Evolutionary conservation across 176 grass and related monocot genomes (phyloP).

Genomic region (Eragrostis curvula): DNA sequence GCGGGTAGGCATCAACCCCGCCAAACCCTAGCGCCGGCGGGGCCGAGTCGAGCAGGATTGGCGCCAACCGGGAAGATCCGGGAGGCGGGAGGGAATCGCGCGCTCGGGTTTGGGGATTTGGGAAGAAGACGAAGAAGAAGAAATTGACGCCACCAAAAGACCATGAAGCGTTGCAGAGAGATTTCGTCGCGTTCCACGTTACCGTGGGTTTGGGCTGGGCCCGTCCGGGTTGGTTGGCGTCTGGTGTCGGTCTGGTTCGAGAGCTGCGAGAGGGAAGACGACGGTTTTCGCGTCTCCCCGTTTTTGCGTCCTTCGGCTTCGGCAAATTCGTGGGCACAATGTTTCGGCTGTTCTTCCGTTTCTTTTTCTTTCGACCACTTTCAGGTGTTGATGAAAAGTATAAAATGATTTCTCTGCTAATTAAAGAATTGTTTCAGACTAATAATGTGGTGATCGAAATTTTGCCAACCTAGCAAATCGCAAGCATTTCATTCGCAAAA

Average conservation of each 20-base stretch:
- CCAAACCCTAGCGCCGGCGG: slow-evolving; percentile 16
- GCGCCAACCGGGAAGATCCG: slow-evolving; percentile 18
- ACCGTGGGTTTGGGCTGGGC: slow-evolving; percentile 21
- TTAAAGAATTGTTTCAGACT: neutral
- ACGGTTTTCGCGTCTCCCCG: slow-evolving; percentile 5
- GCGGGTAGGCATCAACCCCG: slow-evolving; percentile 45
- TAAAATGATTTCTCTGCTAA: neutral
- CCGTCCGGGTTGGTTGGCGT: slow-evolving; percentile 16
- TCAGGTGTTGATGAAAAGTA: neutral
- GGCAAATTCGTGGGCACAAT: neutral
- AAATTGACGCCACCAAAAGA: neutral
- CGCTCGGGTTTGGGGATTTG: slow-evolving; percentile 41
- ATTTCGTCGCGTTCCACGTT: slow-evolving; percentile 44
- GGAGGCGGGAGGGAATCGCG: slow-evolving; percentile 40
- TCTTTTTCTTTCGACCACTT: neutral
- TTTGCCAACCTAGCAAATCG: neutral
- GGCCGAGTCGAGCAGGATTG: neutral
- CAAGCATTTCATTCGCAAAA: neutral
- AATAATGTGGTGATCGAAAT: neutral
- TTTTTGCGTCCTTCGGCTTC: neutral
- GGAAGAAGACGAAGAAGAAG: neutral
- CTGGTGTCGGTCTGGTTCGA: slow-evolving; percentile 45
- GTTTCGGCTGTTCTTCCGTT: neutral
- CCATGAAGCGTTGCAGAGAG: neutral
- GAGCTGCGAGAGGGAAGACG: slow-evolving; percentile 5